Percentiles rank a stretch among this genome's conserved stretches.
These are phyloP conservation scores for Syzygium oleosum DNA, from an alignment of 345 rosid genomes.

Conservation along the genomic window DNA sequence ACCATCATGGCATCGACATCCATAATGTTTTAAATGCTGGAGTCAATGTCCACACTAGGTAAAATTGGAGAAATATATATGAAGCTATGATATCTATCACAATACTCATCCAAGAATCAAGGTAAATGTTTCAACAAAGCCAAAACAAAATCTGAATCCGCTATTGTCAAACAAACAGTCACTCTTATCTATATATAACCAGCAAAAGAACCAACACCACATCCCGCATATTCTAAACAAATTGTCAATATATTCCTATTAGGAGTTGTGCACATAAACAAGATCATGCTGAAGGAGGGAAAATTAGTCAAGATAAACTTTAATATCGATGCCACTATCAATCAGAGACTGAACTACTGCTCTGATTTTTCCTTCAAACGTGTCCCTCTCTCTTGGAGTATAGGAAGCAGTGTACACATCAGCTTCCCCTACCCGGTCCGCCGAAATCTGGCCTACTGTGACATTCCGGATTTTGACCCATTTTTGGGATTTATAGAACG, in stretches of 20 bases:
- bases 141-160: too few relatives aligned
- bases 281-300: background rate
- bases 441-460: too few relatives aligned
- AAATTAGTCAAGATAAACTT: background rate
- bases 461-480: too few relatives aligned
- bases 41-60: background rate
- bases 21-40: background rate
- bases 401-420: background rate
- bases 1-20: background rate
- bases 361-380: background rate
- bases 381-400: background rate
- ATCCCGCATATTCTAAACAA: background rate
- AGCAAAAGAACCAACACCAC: background rate
- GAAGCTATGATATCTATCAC: background rate
- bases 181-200: background rate
- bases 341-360: background rate
- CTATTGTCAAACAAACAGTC: too few relatives aligned
- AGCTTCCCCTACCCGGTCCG: fast-evolving
- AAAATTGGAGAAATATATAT: too few relatives aligned
- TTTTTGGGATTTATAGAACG: too few relatives aligned
- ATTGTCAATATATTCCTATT: too few relatives aligned
- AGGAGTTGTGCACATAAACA: background rate
- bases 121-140: too few relatives aligned
- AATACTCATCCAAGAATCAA: too few relatives aligned
- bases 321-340: background rate